Evolutionary conservation across 495 filamentous ascomycete species (phyloP), one percentile per base, ranked within the genome.

Genomic region (Podospora pseudopauciseta): DNA sequence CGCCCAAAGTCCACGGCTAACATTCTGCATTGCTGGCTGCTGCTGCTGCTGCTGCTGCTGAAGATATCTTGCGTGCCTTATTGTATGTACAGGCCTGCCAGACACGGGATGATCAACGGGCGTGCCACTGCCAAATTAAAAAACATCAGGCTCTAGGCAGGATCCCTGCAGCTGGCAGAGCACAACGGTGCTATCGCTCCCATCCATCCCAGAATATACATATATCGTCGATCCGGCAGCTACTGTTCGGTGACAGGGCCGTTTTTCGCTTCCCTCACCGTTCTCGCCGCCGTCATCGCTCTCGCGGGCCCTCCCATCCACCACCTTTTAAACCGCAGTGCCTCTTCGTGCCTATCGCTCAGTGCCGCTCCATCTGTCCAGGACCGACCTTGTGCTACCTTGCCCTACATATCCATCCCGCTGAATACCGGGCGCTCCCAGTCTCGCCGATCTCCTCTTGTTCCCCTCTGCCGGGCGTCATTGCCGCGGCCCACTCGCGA

Each of bases 401-500:
- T 23, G 54, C 6, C 60, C 60, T 5, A 26, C 60, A 3, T 61
- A 4, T 32, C 30, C 30, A 18, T 2, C 60, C 66, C 61, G 63
- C 32, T 67, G 63, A 44, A 65, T 63, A 60, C 69, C 69, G 66
- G 69, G 69, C 67, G 11, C 57, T 68, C 69, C 66, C 56, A 62
- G 59, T 65, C 39, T 63, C 34, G 19, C 28, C 5, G 30, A 26
- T 19, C 55, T 5, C 63, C 18, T 15, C 13, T 32, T 53, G 60
- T 65, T 71, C 67, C 67, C 65, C 66, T 71, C 63, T 71, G 65
- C 70, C 68, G 71, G 68, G 26, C 34, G 39, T 65, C 39, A 58
- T 71, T 72, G 60, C 71, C 73, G 69, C 68, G 56, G 68, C 69
- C 64, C 73, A 72, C 73, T 20, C 64, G 54, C 32, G 18, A 65